These are phyloP conservation scores for Graphiopsis chlorocephala DNA, from an alignment of 2,329 filamentous ascomycete species.

Conservation along the genomic window DNA sequence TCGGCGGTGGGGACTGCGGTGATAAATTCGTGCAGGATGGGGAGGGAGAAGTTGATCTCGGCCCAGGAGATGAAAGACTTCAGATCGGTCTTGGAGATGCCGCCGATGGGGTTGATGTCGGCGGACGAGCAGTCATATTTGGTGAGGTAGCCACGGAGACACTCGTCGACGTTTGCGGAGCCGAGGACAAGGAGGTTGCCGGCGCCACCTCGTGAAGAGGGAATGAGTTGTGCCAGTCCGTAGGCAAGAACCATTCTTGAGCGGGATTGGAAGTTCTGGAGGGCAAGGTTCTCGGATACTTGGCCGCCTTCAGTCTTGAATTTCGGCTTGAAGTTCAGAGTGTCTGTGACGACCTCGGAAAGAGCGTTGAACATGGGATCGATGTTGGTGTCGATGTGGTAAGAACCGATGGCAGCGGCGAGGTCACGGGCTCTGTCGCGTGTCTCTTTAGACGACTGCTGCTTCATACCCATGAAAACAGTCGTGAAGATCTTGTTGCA, in stretches of 20 bases:
- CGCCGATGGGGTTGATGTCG: constrained; percentile 62
- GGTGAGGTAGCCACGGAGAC: constrained; percentile 61
- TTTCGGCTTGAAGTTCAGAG: constrained; percentile 59
- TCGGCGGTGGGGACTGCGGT: constrained; percentile 51
- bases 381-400: constrained; percentile 73
- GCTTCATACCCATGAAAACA: constrained; percentile 66
- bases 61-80: constrained; percentile 71
- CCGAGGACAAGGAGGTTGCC: constrained; percentile 64
- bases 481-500: constrained; percentile 61
- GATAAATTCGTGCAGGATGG: constrained; percentile 65
- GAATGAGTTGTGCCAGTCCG: constrained; percentile 62
- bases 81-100: constrained; percentile 65
- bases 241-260: constrained; percentile 66
- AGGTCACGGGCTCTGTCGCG: constrained; percentile 63
- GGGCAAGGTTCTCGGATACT: constrained; percentile 58
- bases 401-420: constrained; percentile 60
- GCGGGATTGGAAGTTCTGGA: constrained; percentile 68
- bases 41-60: constrained; percentile 56
- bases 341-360: constrained; percentile 57
- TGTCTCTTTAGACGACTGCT: constrained; percentile 65
- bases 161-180: constrained; percentile 64
- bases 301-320: constrained; percentile 64
- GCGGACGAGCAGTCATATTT: constrained; percentile 64
- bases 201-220: constrained; percentile 58
- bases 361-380: constrained; percentile 63